A percentile compares a stretch with the other conserved stretches of the same genome.
phyloP scores from a whole-genome alignment of 176 grass and related monocot species.

The Guadua angustifolia region DNA sequence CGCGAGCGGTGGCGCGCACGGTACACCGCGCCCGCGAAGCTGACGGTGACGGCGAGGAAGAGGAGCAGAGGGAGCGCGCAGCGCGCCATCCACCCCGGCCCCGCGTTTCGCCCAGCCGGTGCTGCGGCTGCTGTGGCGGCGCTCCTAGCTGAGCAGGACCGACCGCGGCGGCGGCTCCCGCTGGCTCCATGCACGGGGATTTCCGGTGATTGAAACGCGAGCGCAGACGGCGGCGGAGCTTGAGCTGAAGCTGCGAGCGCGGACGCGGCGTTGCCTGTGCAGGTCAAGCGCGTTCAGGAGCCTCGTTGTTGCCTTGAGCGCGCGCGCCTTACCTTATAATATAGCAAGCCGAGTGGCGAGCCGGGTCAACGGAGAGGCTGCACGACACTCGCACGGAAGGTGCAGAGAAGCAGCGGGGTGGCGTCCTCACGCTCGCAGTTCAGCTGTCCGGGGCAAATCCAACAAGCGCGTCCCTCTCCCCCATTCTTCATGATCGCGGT shows the following conservation, averaged over 20 bases:
- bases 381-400: neutral
- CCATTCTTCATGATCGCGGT: too few species aligned
- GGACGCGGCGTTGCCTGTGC: too few species aligned
- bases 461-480: neutral
- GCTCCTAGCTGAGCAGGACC: neutral
- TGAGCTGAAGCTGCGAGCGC: neutral
- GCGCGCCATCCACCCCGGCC: too few species aligned
- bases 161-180: neutral
- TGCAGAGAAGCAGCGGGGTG: neutral
- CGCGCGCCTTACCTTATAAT: too few species aligned
- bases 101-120: too few species aligned
- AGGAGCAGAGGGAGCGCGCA: too few species aligned
- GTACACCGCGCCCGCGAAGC: too few species aligned
- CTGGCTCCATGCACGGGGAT: neutral
- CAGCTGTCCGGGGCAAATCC: neutral
- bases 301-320: too few species aligned
- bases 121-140: neutral
- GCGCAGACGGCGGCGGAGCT: neutral
- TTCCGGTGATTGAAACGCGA: neutral
- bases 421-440: neutral
- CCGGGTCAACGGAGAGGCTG: neutral
- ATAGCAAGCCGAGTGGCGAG: too few species aligned
- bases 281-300: too few species aligned
- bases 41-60: too few species aligned
- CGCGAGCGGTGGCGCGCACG: too few species aligned